Evolutionary conservation across 1,139 yeast genomes (phyloP).

Genomic region (Yamadazyma triangularis): DNA sequence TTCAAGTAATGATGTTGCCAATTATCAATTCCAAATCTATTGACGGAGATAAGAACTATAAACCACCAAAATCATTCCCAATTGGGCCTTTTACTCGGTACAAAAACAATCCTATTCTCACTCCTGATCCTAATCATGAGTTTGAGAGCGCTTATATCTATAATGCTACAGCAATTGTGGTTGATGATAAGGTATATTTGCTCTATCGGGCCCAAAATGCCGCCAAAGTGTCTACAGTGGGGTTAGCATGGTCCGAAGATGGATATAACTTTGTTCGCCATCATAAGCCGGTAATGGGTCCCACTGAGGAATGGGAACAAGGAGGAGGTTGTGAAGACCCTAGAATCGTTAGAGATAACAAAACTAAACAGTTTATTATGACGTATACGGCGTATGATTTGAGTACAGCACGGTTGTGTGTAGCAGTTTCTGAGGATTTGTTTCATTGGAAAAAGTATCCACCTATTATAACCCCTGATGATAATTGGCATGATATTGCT

Average conservation of each 20-base stretch:
- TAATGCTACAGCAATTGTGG: constrained; percentile 43
- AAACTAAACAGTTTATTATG: constrained; percentile 29
- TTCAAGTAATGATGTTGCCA: constrained; percentile 34
- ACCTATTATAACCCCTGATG: constrained; percentile 25
- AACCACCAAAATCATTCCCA: constrained; percentile 35
- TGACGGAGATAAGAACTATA: constrained; percentile 31
- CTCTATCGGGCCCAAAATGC: constrained; percentile 40
- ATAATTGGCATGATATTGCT: constrained; percentile 33
- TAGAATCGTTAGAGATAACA: constrained; percentile 37
- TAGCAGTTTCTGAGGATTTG: constrained; percentile 37
- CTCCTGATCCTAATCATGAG: constrained; percentile 35
- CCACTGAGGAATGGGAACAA: constrained; percentile 39
- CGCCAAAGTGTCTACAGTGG: constrained; percentile 31
- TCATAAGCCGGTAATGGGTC: constrained; percentile 29
- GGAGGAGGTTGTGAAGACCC: constrained; percentile 47
- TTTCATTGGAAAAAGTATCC: constrained; percentile 39
- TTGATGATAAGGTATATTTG: constrained; percentile 34
- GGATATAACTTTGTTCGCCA: constrained; percentile 32
- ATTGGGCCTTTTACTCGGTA: constrained; percentile 40
- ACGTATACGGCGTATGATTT: constrained; percentile 43
- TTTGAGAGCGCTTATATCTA: constrained; percentile 40
- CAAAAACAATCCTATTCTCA: constrained; percentile 33
- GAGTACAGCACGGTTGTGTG: constrained; percentile 34
- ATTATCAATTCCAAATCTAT: constrained; percentile 20
- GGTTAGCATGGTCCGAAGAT: constrained; percentile 41